phyloP scores from a whole-genome alignment of 2,329 filamentous ascomycete species.

The Verticillium dahliae region DNA sequence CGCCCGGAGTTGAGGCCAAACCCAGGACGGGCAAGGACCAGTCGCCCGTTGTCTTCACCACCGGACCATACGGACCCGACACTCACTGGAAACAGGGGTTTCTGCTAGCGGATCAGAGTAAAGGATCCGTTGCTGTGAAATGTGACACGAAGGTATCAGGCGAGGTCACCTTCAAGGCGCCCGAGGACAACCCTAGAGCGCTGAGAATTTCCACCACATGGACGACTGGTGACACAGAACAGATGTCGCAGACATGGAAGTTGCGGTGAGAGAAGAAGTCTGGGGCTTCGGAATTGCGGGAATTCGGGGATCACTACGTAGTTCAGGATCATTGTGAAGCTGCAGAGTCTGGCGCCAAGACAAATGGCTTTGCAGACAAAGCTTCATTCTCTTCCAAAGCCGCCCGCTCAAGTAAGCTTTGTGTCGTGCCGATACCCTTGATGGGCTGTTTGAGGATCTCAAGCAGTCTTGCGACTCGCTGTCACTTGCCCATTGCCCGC shows the following conservation, averaged over 20 bases:
- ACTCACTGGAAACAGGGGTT: conserved; percentile 92
- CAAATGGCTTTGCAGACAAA: too few relatives aligned
- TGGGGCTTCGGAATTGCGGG: neutral
- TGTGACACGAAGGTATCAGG: conserved; percentile 56
- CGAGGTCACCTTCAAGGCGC: conserved; percentile 63
- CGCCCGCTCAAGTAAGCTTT: neutral
- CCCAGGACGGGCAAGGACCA: conserved; percentile 27
- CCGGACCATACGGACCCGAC: conserved; percentile 65
- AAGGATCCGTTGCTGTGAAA: conserved; percentile 25
- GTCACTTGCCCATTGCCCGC: neutral
- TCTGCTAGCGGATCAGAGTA: conserved; percentile 41
- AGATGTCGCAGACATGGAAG: conserved; percentile 43
- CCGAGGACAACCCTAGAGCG: conserved; percentile 62
- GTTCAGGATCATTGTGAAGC: too few relatives aligned
- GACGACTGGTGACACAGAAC: conserved; percentile 36
- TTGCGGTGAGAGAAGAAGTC: conserved; percentile 27
- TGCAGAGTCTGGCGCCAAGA: too few relatives aligned
- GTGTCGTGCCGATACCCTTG: neutral
- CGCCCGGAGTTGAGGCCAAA: conserved; percentile 40
- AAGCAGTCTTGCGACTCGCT: neutral
- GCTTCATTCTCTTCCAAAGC: neutral
- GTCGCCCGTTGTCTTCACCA: conserved; percentile 68
- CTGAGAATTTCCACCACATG: conserved; percentile 60
- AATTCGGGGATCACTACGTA: neutral
- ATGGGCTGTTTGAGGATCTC: neutral